Evolutionary conservation across 2,329 filamentous ascomycete species (phyloP).

Genomic region (Raffaelea arxii): DNA sequence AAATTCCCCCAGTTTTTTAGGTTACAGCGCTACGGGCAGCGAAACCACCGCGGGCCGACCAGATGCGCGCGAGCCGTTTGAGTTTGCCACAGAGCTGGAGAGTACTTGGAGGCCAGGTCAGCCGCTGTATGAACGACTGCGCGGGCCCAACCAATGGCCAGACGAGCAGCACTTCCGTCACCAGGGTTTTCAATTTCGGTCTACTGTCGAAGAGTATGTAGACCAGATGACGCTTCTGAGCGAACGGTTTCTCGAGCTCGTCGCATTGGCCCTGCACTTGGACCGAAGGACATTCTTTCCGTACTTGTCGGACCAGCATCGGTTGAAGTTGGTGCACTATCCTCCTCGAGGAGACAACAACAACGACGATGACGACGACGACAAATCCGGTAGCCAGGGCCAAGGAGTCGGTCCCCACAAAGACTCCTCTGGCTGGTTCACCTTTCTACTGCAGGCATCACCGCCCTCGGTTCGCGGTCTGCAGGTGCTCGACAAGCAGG

Average conservation of each 20-base stretch:
- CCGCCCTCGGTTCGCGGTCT: slow-evolving; percentile 37
- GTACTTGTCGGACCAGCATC: slow-evolving; percentile 47
- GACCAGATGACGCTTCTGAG: slow-evolving; percentile 38
- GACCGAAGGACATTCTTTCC: slow-evolving; percentile 40
- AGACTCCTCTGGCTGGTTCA: slow-evolving; percentile 55
- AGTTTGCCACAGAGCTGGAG: slow-evolving; percentile 46
- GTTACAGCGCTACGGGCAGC: slow-evolving; percentile 44
- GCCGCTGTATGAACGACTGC: slow-evolving; percentile 31
- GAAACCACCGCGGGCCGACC: slow-evolving; percentile 43
- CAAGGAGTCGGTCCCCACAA: slow-evolving; percentile 55
- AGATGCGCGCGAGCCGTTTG: slow-evolving; percentile 49
- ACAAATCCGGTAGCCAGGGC: too few species aligned
- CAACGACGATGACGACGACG: too few species aligned
- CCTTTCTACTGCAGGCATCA: slow-evolving; percentile 52
- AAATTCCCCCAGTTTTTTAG: slow-evolving; percentile 51
- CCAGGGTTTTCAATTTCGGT: slow-evolving; percentile 21
- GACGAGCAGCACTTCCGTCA: slow-evolving; percentile 12
- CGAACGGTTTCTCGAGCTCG: slow-evolving; percentile 43
- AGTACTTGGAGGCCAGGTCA: slow-evolving; percentile 19
- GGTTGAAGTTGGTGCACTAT: slow-evolving; percentile 49
- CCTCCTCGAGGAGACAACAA: slow-evolving; percentile 21
- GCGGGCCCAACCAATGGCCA: slow-evolving; percentile 31
- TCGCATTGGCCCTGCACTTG: slow-evolving; percentile 44
- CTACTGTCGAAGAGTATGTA: slow-evolving; percentile 42
- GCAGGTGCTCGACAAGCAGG: slow-evolving; percentile 38